Evolutionary conservation across 2,329 filamentous ascomycete species (phyloP).

Genomic region (Fusarium hostae): DNA sequence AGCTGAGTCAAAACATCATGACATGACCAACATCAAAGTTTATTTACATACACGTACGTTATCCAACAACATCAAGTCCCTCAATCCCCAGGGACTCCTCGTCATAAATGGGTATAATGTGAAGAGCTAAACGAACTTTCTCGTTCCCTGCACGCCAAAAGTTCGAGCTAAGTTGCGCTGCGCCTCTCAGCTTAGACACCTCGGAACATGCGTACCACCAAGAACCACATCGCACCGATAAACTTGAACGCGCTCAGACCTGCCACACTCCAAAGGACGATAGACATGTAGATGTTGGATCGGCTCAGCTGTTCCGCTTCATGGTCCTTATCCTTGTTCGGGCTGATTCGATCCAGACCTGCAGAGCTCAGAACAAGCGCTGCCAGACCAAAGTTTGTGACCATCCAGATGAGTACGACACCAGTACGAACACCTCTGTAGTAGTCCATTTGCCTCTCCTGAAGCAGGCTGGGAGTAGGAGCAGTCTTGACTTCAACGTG

Average conservation of each 20-base stretch:
- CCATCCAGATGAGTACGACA: conserved; percentile 95
- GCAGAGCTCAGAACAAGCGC: conserved; percentile 89
- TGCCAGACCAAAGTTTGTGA: conserved; percentile 89
- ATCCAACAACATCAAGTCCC: conserved; percentile 25
- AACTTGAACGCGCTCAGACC: conserved; percentile 88
- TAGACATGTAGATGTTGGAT: conserved; percentile 84
- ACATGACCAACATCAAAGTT: conserved; percentile 26
- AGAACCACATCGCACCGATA: conserved; percentile 88
- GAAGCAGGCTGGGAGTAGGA: conserved; percentile 63
- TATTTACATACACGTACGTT: conserved; percentile 26
- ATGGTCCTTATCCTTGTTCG: conserved; percentile 42
- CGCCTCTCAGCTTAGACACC: conserved; percentile 61
- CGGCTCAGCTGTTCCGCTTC: conserved; percentile 62
- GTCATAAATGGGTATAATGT: conserved; percentile 45
- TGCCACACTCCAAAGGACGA: conserved; percentile 90
- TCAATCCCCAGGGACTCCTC: conserved; percentile 3
- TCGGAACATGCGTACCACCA: conserved; percentile 88
- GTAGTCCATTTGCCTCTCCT: conserved; percentile 95
- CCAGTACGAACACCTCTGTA: conserved; percentile 95
- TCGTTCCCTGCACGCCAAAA: conserved; percentile 6
- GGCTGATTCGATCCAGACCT: conserved; percentile 76
- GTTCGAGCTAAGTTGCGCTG: neutral
- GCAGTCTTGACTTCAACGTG: conserved; percentile 75
- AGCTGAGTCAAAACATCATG: conserved; percentile 26
- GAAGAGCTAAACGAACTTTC: conserved; percentile 28